Base-by-base conservation (phyloP, 2,329 filamentous ascomycete species). In the Pseudocercospora cruenta region DNA sequence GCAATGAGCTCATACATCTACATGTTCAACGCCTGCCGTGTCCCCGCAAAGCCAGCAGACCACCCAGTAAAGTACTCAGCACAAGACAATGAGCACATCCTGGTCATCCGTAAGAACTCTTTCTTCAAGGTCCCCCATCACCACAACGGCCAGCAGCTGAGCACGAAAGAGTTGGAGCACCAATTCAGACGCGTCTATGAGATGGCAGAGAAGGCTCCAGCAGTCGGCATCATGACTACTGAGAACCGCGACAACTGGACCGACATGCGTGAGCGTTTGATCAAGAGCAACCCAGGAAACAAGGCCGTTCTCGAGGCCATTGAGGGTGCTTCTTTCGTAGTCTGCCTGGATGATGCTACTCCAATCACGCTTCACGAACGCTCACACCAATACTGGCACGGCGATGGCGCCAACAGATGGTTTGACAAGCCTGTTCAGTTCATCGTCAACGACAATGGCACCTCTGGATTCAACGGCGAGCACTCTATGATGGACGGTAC, bases 401-500 rank as follows among this genome's bases (percentile, higher is more conserved):
- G 95, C 62, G 94, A 99, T 76, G 95, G 95, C 64, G 85, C 88
- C 73, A 99, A 99, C 85, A 89, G 95, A 72, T 99, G 94, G 94
- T 98, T 90, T 77, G 95, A 99, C 86, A 99, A 99, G 86, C 95
- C 95, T 5, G 84, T 97, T 62, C 94, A 99, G 81, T 98, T 99
- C 83, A 96, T 99, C 78, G 80, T 99, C 82, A 97, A 97, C 80
- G 94, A 99, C 79, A 99, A 99, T 79, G 95, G 95, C 73, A 96
- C 95, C 7, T 91, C 95, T 1, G 95, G 95, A 68, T 99, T 99
- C 86, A 94, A 93, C 86, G 95, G 95, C 76, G 95, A 99, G 82
- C 95, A 99, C 86, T 96, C 92, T 75, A 98, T 99, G 95, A 99
- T 99, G 96, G 95, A 99, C 78, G 95, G 96, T 70, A 99, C 95